phyloP scores from a whole-genome alignment of 768 basidiomycete genomes.

The Boletus sensibilis region DNA sequence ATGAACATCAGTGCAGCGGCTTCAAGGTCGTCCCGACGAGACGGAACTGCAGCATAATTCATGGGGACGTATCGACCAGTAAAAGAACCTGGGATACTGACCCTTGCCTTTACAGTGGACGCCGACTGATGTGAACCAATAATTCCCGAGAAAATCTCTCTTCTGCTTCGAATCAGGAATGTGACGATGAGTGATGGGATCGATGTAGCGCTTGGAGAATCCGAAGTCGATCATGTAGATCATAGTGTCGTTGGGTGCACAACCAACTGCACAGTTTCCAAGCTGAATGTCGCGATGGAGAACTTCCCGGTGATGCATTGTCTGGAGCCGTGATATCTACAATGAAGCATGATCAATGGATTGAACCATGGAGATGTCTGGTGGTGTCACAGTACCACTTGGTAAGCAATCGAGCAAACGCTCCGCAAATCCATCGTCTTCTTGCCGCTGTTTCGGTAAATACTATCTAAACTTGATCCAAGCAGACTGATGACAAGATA shows the following conservation, averaged over 20 bases:
- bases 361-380: background rate
- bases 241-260: constrained; percentile 52
- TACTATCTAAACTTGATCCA: constrained; percentile 63
- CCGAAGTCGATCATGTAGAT: constrained; percentile 88
- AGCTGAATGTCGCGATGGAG: constrained; percentile 79
- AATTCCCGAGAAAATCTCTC: constrained; percentile 80
- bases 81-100: constrained; percentile 30
- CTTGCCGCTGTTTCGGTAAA: constrained; percentile 56
- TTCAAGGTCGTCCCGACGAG: constrained; percentile 77
- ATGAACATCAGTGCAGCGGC: constrained; percentile 78
- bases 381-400: constrained; percentile 52
- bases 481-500: constrained; percentile 78
- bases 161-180: constrained; percentile 66
- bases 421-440: constrained; percentile 66
- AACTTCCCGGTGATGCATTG: constrained; percentile 72
- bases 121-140: constrained; percentile 78
- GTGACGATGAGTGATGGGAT: constrained; percentile 61
- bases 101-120: constrained; percentile 80
- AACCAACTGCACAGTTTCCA: constrained; percentile 71
- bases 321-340: constrained; percentile 69
- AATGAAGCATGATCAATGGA: constrained; percentile 8
- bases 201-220: constrained; percentile 77
- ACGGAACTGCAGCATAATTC: constrained; percentile 54
- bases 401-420: constrained; percentile 73
- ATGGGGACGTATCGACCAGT: constrained; percentile 18